A percentile compares a stretch with the other conserved stretches of the same genome.
phyloP scores from a whole-genome alignment of 2,329 filamentous ascomycete genomes.

The Microcyclosporella mali region DNA sequence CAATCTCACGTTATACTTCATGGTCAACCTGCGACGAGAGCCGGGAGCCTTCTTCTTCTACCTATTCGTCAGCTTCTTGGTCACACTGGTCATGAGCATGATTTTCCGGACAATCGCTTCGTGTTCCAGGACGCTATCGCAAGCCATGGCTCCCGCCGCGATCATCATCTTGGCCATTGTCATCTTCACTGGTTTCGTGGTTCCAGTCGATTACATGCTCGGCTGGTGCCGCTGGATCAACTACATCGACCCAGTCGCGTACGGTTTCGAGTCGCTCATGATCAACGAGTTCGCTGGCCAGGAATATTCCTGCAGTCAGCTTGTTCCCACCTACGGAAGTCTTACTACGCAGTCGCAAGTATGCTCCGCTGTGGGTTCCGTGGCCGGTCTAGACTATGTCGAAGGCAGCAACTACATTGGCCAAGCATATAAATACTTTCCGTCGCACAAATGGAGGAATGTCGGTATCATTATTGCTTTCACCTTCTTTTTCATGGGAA shows the following conservation, averaged over 20 bases:
- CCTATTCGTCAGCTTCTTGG: conserved; percentile 66
- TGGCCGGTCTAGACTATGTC: conserved; percentile 35
- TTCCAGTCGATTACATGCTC: conserved; percentile 59
- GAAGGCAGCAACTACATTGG: conserved; percentile 33
- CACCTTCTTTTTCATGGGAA: conserved; percentile 37
- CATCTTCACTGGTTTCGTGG: conserved; percentile 61
- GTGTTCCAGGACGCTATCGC: conserved; percentile 59
- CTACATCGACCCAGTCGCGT: conserved; percentile 72
- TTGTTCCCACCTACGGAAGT: conserved; percentile 41
- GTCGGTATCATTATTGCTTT: conserved; percentile 43
- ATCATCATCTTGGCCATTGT: conserved; percentile 60
- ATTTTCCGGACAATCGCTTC: conserved; percentile 78
- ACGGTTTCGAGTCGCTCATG: conserved; percentile 67
- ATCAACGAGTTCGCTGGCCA: conserved; percentile 69
- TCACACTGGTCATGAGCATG: conserved; percentile 76
- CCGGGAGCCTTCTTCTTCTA: conserved; percentile 80
- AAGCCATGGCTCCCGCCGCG: conserved; percentile 52
- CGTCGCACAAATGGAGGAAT: conserved; percentile 43
- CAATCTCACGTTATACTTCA: conserved; percentile 78
- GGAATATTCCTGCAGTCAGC: conserved; percentile 47
- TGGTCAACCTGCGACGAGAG: conserved; percentile 71
- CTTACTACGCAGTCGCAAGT: conserved; percentile 29
- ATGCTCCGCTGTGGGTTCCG: conserved; percentile 39
- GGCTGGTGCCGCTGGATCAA: conserved; percentile 79
- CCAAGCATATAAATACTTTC: conserved; percentile 32